Evolutionary conservation across 768 basidiomycete species (phyloP), one percentile per base, ranked within the genome.

Genomic region (Leccinum rimulosum): DNA sequence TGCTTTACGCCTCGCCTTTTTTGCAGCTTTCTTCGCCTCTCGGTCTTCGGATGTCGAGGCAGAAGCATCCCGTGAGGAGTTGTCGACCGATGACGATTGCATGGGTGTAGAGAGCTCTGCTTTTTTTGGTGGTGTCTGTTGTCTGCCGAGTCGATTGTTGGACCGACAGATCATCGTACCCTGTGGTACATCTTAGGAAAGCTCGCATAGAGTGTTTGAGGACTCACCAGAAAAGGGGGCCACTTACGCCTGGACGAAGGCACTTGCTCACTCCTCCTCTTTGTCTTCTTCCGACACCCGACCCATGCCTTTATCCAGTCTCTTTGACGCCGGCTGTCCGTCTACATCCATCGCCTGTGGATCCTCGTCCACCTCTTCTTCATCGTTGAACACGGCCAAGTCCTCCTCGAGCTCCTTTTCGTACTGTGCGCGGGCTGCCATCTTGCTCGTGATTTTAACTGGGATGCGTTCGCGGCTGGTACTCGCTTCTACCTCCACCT

Each of bases 211-310:
- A n/a, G 6, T 17, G 15, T 4, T 36, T 15, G 8, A 15, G 25
- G 31, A 27, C 59, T 60, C 65, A 85, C 89, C 88, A 58, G 84
- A 81, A 64, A 90, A 91, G 6, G n/a, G n/a, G 80, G 77, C 63
- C 86, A n/a, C 69, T 81, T 79, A 31, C 82, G 80, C 68, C 82
- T 84, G 7, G 61, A 54, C 9, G 66, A 68, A 30, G 60, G 43
- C 35, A 51, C 54, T 17, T 63, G 33, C 25, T 60, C 67, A 10
- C 11, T 59, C n/a, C 33, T 56, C 38, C 17, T 43, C 40, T 43
- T 43, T n/a, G 9, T 61, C 65, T 6, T 52, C 70, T 12, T 65
- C 72, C 52, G 72, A 73, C 11, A 74, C 75, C 57, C 79, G 79
- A 10, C 66, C 70, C 50, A 78, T 78, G 6, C 73, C 73, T 55